Evolutionary conservation across 2,329 filamentous ascomycete species (phyloP), one percentile per base, ranked within the genome.

Genomic region (Metarhizium brunneum): DNA sequence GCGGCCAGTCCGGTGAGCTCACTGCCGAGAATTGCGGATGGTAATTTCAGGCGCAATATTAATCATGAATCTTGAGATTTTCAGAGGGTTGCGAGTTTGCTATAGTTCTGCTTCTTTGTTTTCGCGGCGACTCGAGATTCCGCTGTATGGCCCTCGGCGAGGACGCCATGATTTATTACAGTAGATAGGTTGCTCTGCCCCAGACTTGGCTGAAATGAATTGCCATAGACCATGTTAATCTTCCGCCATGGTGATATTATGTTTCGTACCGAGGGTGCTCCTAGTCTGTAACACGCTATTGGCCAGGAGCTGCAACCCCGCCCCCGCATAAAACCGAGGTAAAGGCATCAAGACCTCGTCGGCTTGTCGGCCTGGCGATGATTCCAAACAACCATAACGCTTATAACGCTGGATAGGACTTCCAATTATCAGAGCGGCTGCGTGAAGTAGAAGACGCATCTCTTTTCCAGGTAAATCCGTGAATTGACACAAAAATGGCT

Each of bases 401-500:
- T 40, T 40, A 13, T 5, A 5, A 40, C 14, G 11, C 14, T 13
- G 13, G 10, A 11, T 16, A 11, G 13, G 4, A 2, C 5, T 40
- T 16, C 13, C 32, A 54, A 42, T 3, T 16, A 20, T 45, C 18
- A 25, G n/a, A 42, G 6, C n/a, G 16, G 5, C 18, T 20, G 20
- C 18, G 42, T 4, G 16, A 30, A n/a, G 6, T 16, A 48, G 25
- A 11, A 25, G 4, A 6, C 7, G 5, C 18, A 10, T 47, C 43
- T 47, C 43, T 11, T 25, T 20, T 2, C 5, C 8, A 11, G 7
- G 5, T 30, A 14, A 13, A 29, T 4, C 3, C 13, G 6, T 5
- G 20, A 13, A 16, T 7, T 20, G 11, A 48, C 25, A 16, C 18
- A 13, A 48, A 48, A 29, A 66, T 67, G 65, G 52, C 62, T 8